Base-by-base conservation (phyloP, 2,329 filamentous ascomycete genomes). In the Metarhizium rileyi region DNA sequence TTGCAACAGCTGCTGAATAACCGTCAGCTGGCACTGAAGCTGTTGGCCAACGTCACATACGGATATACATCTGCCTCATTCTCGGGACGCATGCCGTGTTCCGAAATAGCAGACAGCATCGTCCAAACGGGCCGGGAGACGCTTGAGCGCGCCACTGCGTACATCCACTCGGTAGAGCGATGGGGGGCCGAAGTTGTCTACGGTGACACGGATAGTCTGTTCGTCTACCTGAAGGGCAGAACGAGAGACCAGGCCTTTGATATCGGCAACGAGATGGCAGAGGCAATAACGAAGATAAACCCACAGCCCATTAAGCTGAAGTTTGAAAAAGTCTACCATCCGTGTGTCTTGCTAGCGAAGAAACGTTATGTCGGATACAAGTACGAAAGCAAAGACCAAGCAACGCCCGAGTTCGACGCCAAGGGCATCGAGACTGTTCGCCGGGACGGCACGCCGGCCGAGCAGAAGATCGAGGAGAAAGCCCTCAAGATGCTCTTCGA, bases 351-450 rank as follows among this genome's bases (percentile, higher is more conserved):
- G 4, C 77, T 98, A 0, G 90, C 94, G 18, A 98, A 98, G 71
- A 98, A 98, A 64, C 86, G 93, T 49, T 98, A 98, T 59, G 94
- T 97, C 4, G 94, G 94, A 5, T 96, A 95, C 74, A 96, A 95
- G 64, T 98, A 94, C 69, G 93, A 98, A 63, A 80, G 75, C 56
- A 79, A 78, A 35, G 73, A 77, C 16, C 93, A 98, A 62, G 71
- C 65, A 8, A 81, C 83, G 56, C 91, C 93, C 0, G 87, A 95
- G 1, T 97, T 97, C 56, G 94, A 98, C 63, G 94, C 93, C 50
- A 98, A 98, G 66, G 93, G 94, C 27, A 98, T 97, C 55, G 94
- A 98, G 71, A 98, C 94, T 0, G 91, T 98, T 7, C 83, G 94
- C 2, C 81, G 93, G 45, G 93, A 98, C 63, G 93, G 93, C 36